Base-by-base conservation (phyloP, 2,329 filamentous ascomycete species). In the Ceratocystis cacaofunesta region DNA sequence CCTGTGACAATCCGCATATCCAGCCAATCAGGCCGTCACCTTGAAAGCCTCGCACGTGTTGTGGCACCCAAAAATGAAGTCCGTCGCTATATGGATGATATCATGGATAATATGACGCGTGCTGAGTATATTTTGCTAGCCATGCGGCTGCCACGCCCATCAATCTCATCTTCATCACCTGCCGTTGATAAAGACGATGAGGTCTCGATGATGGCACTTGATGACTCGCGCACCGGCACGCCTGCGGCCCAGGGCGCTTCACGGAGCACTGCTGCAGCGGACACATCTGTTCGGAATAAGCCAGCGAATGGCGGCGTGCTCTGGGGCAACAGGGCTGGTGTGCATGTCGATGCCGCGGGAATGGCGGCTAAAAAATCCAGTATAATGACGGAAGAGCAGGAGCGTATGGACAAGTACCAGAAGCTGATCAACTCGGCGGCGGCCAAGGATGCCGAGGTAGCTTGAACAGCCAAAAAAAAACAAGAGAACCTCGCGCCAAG, bases 71-170 rank as follows among this genome's bases (percentile, higher is more conserved):
- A 78, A 32, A 83, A 86, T 17, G 84, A 86, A 69, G 85, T 87
- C 25, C 76, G 77, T 61, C 78, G 81, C 58, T 87, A 88, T 70
- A 88, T 88, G 85, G 82, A 87, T 71, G 82, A 86, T 70, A 77
- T 88, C 4, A 87, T 88, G 85, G 80, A 83, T 67, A 85, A 82
- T 68, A 86, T 85, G 79, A 87, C 84, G 7, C 79, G 85, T 43
- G 85, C 84, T 15, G 85, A 87, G 72, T 87, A 87, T 70, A 78
- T 87, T 3, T 74, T 87, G 25, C 75, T 88, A 32, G 85, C 85
- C 10, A 87, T 87, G 84, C 79, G 84, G 61, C 76, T 88, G 15
- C 84, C 85, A 0, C 78, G 79, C 61, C 63, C 63, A 17, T 5
- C n/a, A 30, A 10, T n/a, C 10, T 7, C 22, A 41, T 43, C 43